Conservation (phyloP, 2,329 filamentous ascomycete species). For the Alternaria triticina region DNA sequence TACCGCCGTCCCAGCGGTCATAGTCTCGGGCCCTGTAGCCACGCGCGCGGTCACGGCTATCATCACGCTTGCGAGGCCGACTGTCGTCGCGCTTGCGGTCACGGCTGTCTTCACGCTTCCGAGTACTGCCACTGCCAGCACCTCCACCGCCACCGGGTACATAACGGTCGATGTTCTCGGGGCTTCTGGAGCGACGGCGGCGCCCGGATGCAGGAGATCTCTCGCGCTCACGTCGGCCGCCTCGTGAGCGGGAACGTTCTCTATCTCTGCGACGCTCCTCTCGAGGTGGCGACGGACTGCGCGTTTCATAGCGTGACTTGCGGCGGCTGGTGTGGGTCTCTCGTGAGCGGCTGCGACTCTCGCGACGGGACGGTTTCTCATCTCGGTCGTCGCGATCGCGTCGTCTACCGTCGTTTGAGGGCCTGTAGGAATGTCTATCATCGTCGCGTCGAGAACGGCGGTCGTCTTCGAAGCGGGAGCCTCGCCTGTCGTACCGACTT, state of each 20-base stretch:
- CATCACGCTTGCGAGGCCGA: constrained; percentile 34
- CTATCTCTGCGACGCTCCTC: constrained; percentile 33
- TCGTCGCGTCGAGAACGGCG: constrained; percentile 33
- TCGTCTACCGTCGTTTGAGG: constrained; percentile 33
- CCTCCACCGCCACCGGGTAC: constrained; percentile 35
- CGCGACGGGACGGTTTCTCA: constrained; percentile 26
- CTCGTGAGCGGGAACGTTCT: constrained; percentile 30
- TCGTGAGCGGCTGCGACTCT: constrained; percentile 40
- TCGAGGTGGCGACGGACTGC: constrained; percentile 34
- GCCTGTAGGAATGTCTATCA: constrained; percentile 34
- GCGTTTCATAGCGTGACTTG: constrained; percentile 36
- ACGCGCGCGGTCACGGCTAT: constrained; percentile 43
- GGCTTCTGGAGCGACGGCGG: constrained; percentile 39
- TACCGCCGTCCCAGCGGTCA: constrained; percentile 42
- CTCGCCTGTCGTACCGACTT: constrained; percentile 38
- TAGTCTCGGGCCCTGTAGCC: constrained; percentile 53
- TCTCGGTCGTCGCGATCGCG: constrained; percentile 31
- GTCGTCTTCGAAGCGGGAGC: constrained; percentile 32
- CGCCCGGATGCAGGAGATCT: constrained; percentile 22
- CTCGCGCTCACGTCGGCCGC: constrained; percentile 23
- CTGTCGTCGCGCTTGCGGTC: constrained; percentile 34
- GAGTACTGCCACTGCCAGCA: constrained; percentile 29
- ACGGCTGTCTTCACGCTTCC: constrained; percentile 25
- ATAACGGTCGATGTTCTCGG: constrained; percentile 48
- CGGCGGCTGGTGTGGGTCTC: constrained; percentile 37